Percentiles rank a stretch among this genome's conserved stretches.
Conservation (phyloP, 2,329 filamentous ascomycete genomes). For the Aspergillus quadricinctus region DNA sequence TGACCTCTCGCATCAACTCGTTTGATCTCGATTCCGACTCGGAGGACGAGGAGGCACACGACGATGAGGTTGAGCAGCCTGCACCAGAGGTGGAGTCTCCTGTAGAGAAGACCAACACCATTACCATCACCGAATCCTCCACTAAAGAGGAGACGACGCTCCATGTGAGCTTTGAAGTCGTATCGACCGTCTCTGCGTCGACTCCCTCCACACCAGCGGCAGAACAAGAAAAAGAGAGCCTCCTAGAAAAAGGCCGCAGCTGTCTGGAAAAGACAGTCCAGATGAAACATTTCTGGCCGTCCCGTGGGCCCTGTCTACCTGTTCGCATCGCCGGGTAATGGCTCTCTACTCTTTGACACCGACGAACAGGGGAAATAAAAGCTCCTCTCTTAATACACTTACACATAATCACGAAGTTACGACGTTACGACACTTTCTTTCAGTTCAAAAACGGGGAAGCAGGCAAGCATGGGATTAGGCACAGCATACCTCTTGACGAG, state of each 20-base stretch:
- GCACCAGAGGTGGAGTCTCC: not conserved
- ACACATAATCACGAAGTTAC: slow-evolving; percentile 5
- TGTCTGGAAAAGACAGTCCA: slow-evolving; percentile 25
- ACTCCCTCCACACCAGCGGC: slow-evolving; percentile 1
- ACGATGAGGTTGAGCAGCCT: slow-evolving; percentile 2
- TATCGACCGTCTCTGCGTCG: not conserved
- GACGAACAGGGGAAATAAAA: not conserved
- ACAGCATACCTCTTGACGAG: not conserved
- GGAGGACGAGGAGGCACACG: slow-evolving; percentile 14
- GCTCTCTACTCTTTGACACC: not conserved
- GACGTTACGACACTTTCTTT: slow-evolving; percentile 4
- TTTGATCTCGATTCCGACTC: slow-evolving; percentile 29
- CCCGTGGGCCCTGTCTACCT: slow-evolving; percentile 16
- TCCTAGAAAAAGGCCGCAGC: slow-evolving; percentile 25
- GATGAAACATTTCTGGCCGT: slow-evolving; percentile 24
- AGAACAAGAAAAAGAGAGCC: slow-evolving; percentile 9
- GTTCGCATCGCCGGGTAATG: slow-evolving; percentile 17
- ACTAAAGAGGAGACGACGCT: slow-evolving; percentile 6
- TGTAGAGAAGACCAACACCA: not conserved
- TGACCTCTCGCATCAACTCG: slow-evolving; percentile 33
- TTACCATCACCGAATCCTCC: slow-evolving; percentile 2
- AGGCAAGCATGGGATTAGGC: not conserved
- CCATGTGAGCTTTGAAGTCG: slow-evolving; percentile 16
- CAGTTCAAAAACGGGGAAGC: not conserved
- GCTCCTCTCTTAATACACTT: not conserved